Base-by-base conservation (phyloP, 768 basidiomycete genomes). In the Mycena kentingensis region DNA sequence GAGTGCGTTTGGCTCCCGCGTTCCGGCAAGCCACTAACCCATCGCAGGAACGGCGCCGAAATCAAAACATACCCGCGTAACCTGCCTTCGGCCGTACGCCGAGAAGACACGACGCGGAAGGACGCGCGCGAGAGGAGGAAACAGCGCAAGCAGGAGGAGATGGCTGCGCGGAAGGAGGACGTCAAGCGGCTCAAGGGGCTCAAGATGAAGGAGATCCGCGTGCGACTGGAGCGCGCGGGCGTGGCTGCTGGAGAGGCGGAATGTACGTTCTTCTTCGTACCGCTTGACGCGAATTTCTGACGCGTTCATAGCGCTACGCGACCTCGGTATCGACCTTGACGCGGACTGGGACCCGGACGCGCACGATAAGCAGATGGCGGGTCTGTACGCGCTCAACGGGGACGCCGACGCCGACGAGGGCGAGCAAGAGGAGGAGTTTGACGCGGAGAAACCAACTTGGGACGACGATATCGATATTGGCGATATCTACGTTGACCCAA, bases 341-440 rank as follows among this genome's bases (percentile, higher is more conserved):
- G 91, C 84, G 1, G 94, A 98, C 38, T 98, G 92, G 88, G 93
- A 98, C 62, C 88, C 92, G 12, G 83, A 78, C 11, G 81, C 82
- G 49, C 91, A 97, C 64, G 93, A 97, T 58, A 70, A 67, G 29
- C 89, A 92, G 66, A 93, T 99, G 87, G 76, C 80, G 0, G 79
- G 75, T 19, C 65, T 98, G 22, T 91, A 93, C 63, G 82, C 73
- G 11, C 75, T 80, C 3, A 77, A 74, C 29, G 67, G 54, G n/a
- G 70, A 70, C 4, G 49, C 74, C 6, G 67, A 56, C 8, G 68
- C 57, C 12, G 66, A 67, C 67, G 68, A 43, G 54, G 57, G 5
- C 29, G 46, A 38, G 50, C 45, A n/a, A 24, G 54, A 52, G 1
- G 74, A 74, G 18, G 63, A n/a, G n/a, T n/a, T n/a, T n/a, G n/a